Base-by-base conservation (phyloP, 495 filamentous ascomycete species). In the Penicillium taxi region DNA sequence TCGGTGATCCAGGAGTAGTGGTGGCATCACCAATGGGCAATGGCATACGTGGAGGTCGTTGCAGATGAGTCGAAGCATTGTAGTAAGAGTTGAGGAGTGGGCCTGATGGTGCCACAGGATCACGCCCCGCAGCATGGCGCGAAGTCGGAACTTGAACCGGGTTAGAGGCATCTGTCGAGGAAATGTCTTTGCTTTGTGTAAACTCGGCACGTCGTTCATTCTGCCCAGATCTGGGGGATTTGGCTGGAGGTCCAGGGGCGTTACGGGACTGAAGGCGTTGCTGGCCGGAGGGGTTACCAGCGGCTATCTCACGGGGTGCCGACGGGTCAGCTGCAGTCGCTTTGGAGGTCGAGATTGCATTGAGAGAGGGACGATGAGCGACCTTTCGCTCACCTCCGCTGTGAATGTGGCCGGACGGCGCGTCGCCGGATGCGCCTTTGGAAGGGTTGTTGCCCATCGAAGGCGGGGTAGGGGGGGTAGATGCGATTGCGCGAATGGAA, bases 11-110 rank as follows among this genome's bases (percentile, higher is more conserved):
- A 5, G 88, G 88, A 1, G 80, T 84, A 46, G 86, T 80, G 11
- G 80, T 70, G 48, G 91, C 86, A 67, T 94, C 82, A 49, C 86
- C 88, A 47, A 96, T 94, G 18, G 89, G 87, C 37, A 96, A 73
- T 28, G 89, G 89, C 47, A 96, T 68, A 28, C 89, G 82, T 25
- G 89, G 89, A 26, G 89, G 88, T 13, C 84, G 78, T 39, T 74
- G 77, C 44, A 83, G 70, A 46, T 80, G 70, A 13, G 64, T 58
- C 15, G 62, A 64, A 19, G 70, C 63, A 29, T 56, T 64, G 47
- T 73, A 75, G 43, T 73, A 69, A 17, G 64, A 63, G 48, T 67
- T 68, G 39, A 50, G 49, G 29, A 69, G 63, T 26, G 68, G 67
- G 24, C 52, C 64, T n/a, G 70, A 68, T 15, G 68, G 58, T 36